Evolutionary conservation across 139 green algal species (phyloP).

Genomic region (Chlorokybus atmophyticus): DNA sequence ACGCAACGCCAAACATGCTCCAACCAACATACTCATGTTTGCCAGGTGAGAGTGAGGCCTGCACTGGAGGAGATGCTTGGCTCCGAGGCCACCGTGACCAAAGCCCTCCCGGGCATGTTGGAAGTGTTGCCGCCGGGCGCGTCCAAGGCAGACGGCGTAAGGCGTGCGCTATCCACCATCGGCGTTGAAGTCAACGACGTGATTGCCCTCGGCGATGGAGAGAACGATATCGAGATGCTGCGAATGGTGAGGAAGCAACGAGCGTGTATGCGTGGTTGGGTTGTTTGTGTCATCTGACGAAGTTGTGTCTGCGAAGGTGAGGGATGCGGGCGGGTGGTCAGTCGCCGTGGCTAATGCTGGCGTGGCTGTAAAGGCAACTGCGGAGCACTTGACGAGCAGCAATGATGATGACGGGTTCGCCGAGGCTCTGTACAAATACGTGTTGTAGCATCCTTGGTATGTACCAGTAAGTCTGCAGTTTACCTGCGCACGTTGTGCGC

Average conservation of each 20-base stretch:
- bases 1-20: too few relatives aligned
- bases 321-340: constrained; percentile 42
- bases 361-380: constrained; percentile 41
- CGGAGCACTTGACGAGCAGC: constrained; percentile 35
- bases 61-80: not conserved
- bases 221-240: constrained; percentile 79
- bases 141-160: not conserved
- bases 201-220: constrained; percentile 83
- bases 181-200: constrained; percentile 14
- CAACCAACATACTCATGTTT: too few relatives aligned
- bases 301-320: too few relatives aligned
- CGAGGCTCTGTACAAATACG: constrained; percentile 74
- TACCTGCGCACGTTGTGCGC: too few relatives aligned
- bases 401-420: constrained; percentile 81
- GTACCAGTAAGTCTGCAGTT: too few relatives aligned
- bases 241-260: constrained; percentile 35
- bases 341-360: constrained; percentile 91
- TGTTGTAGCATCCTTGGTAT: too few relatives aligned
- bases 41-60: not conserved
- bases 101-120: not conserved
- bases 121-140: not conserved
- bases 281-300: too few relatives aligned
- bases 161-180: not conserved
- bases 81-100: not conserved
- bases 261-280: too few relatives aligned